Percentiles rank a stretch among this genome's conserved stretches.
Evolutionary conservation across 225 moss, liverwort and hornwort species (phyloP).

Genomic region (Lunularia cruciata): DNA sequence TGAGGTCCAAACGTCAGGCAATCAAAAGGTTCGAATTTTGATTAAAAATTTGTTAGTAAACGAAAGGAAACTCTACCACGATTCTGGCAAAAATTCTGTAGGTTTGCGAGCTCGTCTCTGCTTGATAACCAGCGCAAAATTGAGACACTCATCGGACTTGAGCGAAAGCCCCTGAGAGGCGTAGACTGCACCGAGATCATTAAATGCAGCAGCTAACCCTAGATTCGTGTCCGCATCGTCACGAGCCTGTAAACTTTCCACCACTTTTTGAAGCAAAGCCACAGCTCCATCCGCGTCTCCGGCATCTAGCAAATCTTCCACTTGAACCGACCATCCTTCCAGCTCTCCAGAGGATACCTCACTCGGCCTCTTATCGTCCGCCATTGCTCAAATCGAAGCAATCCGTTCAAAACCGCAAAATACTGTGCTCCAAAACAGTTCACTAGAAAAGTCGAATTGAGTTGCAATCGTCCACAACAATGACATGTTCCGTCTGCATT

Average conservation of each 20-base stretch:
- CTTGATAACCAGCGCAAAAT: slow-evolving; percentile 58
- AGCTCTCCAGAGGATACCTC: slow-evolving; percentile 39
- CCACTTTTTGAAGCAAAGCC: slow-evolving; percentile 52
- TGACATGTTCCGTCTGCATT: no score
- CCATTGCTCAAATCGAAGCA: slow-evolving; percentile 10
- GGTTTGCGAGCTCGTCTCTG: slow-evolving; percentile 37
- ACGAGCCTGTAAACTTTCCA: slow-evolving; percentile 48
- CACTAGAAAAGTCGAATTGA: no score
- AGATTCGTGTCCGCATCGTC: slow-evolving; percentile 44
- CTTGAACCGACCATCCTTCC: slow-evolving; percentile 64
- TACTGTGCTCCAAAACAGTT: no score
- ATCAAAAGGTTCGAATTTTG: no score
- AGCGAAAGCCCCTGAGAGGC: slow-evolving; percentile 57
- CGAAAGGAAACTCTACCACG: slow-evolving; percentile 41
- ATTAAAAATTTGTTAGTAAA: no score
- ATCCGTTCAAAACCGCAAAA: no score
- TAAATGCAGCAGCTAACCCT: slow-evolving; percentile 52
- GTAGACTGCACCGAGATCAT: slow-evolving; percentile 52
- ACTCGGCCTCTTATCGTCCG: slow-evolving; percentile 8
- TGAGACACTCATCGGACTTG: slow-evolving; percentile 56
- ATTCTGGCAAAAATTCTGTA: slow-evolving; percentile 21
- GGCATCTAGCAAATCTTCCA: slow-evolving; percentile 68
- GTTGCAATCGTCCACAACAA: no score
- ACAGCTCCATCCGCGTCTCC: slow-evolving; percentile 68
- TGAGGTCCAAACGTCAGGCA: no score